Evolutionary conservation across 192 early-diverging fungal genomes (phyloP).

Genomic region (Backusella macrospora): DNA sequence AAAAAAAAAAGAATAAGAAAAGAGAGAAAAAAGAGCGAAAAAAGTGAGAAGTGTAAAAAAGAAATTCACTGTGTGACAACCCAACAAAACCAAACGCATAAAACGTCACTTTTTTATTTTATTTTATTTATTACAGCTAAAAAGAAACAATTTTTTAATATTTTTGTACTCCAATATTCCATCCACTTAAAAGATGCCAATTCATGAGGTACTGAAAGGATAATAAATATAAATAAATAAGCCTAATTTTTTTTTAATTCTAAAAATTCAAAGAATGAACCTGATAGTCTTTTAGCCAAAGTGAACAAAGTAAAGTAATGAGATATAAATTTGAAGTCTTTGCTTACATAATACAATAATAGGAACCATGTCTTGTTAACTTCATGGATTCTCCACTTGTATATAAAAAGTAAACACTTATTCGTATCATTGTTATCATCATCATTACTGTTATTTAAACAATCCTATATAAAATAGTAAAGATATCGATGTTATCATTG

Average conservation of each 20-base stretch:
- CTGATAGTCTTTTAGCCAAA: slow-evolving; percentile 14
- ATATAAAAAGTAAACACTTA: slow-evolving; percentile 25
- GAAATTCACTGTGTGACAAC: too few relatives aligned
- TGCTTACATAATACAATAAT: not conserved
- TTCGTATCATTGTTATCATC: not conserved
- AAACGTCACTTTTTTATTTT: slow-evolving; percentile 1
- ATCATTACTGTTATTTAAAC: not conserved
- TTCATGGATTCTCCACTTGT: slow-evolving; percentile 17
- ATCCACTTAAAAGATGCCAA: slow-evolving; percentile 25
- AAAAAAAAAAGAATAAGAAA: not conserved
- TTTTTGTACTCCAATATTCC: slow-evolving; percentile 7
- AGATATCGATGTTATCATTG: slow-evolving; percentile 33
- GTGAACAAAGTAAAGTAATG: slow-evolving; percentile 11
- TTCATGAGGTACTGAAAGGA: slow-evolving; percentile 12
- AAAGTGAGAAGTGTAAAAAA: too few relatives aligned
- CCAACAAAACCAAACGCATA: too few relatives aligned
- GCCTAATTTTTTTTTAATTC: not conserved
- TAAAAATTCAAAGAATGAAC: slow-evolving; percentile 5
- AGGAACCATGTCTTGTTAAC: slow-evolving; percentile 29
- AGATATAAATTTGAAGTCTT: not conserved
- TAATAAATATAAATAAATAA: not conserved
- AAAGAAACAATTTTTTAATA: too few relatives aligned
- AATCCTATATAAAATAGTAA: slow-evolving; percentile 8
- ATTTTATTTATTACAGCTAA: not conserved
- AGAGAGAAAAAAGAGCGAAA: not conserved